Conservation (phyloP, 2,329 filamentous ascomycete species). For the Apiospora malaysiana region DNA sequence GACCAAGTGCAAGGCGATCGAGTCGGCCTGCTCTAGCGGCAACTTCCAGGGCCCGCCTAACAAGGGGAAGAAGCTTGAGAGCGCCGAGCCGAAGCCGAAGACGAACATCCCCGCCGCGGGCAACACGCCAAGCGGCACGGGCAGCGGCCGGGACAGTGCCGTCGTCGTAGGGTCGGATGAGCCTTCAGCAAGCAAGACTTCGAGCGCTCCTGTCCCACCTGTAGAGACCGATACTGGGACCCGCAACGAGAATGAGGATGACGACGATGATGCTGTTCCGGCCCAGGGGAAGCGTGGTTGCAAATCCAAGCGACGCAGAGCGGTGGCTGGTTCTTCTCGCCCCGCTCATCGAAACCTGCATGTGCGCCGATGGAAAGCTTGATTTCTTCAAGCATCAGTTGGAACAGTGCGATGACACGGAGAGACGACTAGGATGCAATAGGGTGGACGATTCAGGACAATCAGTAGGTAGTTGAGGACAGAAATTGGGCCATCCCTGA, state of each 20-base stretch:
- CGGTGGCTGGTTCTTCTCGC: not conserved
- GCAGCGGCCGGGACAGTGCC: not conserved
- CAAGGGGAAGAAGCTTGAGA: slow-evolving; percentile 43
- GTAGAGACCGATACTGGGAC: not conserved
- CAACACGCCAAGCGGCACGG: not conserved
- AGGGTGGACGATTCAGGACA: not conserved
- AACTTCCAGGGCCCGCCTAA: slow-evolving; percentile 56
- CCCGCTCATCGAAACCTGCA: not conserved
- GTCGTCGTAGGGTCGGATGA: not conserved
- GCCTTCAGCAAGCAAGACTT: not conserved
- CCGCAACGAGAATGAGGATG: too few relatives aligned
- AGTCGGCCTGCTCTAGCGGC: slow-evolving; percentile 48
- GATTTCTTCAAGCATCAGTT: not conserved
- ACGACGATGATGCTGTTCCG: not conserved
- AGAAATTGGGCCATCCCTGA: not conserved
- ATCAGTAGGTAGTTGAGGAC: not conserved
- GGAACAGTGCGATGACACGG: not conserved
- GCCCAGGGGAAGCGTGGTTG: not conserved
- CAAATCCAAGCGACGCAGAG: not conserved
- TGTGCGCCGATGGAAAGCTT: not conserved
- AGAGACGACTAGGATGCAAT: too few relatives aligned
- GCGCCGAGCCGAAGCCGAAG: not conserved
- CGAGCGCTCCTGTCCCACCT: not conserved
- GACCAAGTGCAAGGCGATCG: slow-evolving; percentile 61
- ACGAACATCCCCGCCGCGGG: not conserved